Base-by-base conservation (phyloP, 257 asterid genomes). In the Fraxinus anomala region DNA sequence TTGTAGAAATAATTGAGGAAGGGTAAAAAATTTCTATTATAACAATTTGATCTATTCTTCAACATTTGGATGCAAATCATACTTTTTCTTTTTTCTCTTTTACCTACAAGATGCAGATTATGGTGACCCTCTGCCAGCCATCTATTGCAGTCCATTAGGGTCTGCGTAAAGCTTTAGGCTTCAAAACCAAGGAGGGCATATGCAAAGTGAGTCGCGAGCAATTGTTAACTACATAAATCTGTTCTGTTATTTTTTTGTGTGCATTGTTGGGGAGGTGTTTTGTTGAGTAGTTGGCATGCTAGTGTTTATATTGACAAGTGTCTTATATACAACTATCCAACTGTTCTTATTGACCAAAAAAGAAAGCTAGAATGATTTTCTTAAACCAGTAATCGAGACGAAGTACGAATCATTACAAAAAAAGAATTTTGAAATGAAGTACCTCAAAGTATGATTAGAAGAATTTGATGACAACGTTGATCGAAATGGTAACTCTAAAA, bases 351-450 rank as follows among this genome's bases (percentile, higher is more conserved):
- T 26, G 6, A 59, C 59, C 49, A 69, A 31, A 31, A 70, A 5
- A 26, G 9, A 12, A 70, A 76, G 83, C 17, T 72, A 30, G 42
- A 63, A 81, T 9, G 40, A 19, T 19, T 42, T 31, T 13, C 36
- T 39, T 28, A 6, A 40, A 39, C 14, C 6, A 72, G 24, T 34
- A 59, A 47, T 68, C 69, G 19, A 17, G 37, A 16, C 2, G 67
- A 40, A 8, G 21, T 40, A 61, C 9, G 61, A 51, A 31, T 42
- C 26, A 34, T 42, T 73, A 69, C 69, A 70, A 30, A 70, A 70
- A 70, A 12, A 11, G 49, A 23, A 71, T 78, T 68, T 73, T 28
- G 28, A 77, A 51, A 26, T 10, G 71, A 42, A 59, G 67, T 47
- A 47, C 33, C 69, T 12, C 68, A 76, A 23, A 19, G 68, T 61